Base-by-base conservation (phyloP, 371 early-diverging fungal genomes). In the Mucor velutinosus region DNA sequence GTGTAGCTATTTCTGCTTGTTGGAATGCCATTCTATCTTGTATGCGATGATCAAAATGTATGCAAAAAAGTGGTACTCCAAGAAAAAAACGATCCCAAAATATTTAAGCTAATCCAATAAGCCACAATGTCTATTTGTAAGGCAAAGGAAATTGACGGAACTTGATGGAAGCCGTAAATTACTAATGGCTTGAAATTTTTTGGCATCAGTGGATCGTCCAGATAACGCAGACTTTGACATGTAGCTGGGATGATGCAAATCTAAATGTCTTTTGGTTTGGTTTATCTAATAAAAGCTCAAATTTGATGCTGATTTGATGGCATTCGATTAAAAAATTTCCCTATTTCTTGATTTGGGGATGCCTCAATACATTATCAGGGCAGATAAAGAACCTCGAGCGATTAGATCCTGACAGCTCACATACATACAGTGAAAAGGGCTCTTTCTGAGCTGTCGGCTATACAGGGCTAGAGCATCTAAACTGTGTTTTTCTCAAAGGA, bases 1-100 rank as follows among this genome's bases (percentile, higher is more conserved):
- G 17, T 41, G 59, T 49, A 23, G 62, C 65, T 35, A 62, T 62
- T 72, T 72, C 69, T 19, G 69, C 69, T n/a, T 68, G 21, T 11
- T 25, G 19, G 23, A 72, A 58, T 5, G 73, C 47, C 73, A 72
- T 72, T 6, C 7, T 61, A 35, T 35, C 35, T 35, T 35, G 35
- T 35, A 23, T 55, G 39, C 11, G 62, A 62, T 58, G 23, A 35
- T 47, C n/a, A 32, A 61, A 45, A 58, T 32, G 23, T 23, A 58
- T 19, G 33, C 35, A 56, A 57, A 45, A 27, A 53, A 7, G 55
- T 23, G 25, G 33, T 62, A 27, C 21, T 49, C 51, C 17, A 37
- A 45, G 15, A 53, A 33, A 45, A 47, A 32, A 61, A 33, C 29
- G 49, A 49, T n/a, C 21, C 49, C 19, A 49, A 49, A 49, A 23